phyloP scores from a whole-genome alignment of 2,329 filamentous ascomycete species.

The Huntiella abstrusa region DNA sequence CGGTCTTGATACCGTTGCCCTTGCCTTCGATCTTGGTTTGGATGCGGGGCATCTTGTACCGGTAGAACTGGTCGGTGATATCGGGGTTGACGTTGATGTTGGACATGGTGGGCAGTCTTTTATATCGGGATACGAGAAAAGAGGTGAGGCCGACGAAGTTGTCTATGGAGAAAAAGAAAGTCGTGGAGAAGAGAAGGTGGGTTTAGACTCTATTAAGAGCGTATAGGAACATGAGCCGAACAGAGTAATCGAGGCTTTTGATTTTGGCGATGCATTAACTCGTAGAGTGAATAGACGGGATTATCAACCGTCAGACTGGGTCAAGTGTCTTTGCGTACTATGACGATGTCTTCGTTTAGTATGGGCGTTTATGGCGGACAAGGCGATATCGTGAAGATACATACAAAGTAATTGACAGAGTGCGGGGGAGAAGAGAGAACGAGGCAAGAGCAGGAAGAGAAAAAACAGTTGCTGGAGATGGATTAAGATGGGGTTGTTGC shows the following conservation, averaged over 20 bases:
- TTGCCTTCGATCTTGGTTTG: constrained; percentile 99
- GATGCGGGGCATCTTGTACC: constrained; percentile 99
- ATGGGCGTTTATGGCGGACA: constrained; percentile 49
- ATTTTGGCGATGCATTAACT: constrained; percentile 32
- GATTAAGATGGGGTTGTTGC: neutral
- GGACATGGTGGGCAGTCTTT: constrained; percentile 52
- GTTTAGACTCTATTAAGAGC: constrained; percentile 11
- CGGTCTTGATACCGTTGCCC: constrained; percentile 97
- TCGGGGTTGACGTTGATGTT: constrained; percentile 97
- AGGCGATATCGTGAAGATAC: constrained; percentile 92
- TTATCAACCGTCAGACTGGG: constrained; percentile 67
- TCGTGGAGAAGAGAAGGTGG: constrained; percentile 16
- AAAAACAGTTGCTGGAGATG: constrained; percentile 3
- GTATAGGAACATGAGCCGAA: constrained; percentile 16
- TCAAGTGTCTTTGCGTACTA: constrained; percentile 11
- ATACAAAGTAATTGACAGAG: constrained; percentile 40
- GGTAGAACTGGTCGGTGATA: constrained; percentile 97
- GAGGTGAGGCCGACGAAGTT: neutral
- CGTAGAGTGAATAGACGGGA: constrained; percentile 30
- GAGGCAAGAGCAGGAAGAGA: neutral
- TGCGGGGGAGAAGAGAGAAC: too few species aligned
- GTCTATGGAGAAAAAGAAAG: constrained; percentile 3
- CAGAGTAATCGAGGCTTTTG: constrained; percentile 29
- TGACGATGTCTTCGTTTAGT: constrained; percentile 10
- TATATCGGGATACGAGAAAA: neutral